Conservation (phyloP, 139 green algal species). For the Coelastrella sp. region DNA sequence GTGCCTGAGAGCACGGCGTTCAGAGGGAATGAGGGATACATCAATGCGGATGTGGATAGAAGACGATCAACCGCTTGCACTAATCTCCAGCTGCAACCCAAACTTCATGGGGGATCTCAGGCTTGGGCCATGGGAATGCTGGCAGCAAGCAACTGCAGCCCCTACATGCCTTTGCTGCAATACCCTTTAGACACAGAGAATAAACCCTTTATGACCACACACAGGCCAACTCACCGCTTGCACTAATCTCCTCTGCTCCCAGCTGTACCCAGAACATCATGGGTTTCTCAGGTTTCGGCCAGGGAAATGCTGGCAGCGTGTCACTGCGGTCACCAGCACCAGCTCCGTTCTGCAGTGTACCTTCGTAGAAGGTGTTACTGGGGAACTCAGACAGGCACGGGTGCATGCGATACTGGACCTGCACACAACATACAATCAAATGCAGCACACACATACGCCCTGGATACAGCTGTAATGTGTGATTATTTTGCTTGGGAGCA, state of each 20-base stretch:
- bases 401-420: conserved; percentile 99
- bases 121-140: too few species aligned
- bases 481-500: too few species aligned
- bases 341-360: conserved; percentile 88
- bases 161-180: too few species aligned
- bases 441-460: not conserved
- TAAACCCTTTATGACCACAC: conserved; percentile 42
- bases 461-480: too few species aligned
- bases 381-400: conserved; percentile 96
- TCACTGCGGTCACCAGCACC: conserved; percentile 60
- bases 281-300: conserved; percentile 81
- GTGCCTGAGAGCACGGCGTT: too few species aligned
- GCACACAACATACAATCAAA: not conserved
- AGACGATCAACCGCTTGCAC: too few species aligned
- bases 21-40: too few species aligned
- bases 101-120: too few species aligned
- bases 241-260: conserved; percentile 81
- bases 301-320: conserved; percentile 65
- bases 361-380: conserved; percentile 98
- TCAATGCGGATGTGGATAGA: too few species aligned
- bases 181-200: too few species aligned
- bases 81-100: too few species aligned
- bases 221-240: conserved; percentile 63
- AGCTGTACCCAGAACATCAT: conserved; percentile 98
- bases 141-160: not conserved